Conservation (phyloP, 345 rosid species). For the Salix dunnii region DNA sequence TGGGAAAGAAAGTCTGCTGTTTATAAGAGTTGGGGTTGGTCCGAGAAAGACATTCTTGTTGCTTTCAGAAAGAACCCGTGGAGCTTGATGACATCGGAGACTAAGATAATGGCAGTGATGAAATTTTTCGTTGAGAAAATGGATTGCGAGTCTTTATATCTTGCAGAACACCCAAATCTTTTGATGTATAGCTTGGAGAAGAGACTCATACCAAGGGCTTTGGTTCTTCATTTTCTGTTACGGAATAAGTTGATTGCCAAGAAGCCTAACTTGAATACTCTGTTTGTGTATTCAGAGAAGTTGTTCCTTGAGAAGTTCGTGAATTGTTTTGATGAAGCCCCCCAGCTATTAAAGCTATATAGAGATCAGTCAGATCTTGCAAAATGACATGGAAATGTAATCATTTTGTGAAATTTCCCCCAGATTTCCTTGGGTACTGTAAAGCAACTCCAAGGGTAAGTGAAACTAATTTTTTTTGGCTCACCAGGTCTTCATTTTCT, state of each 20-base stretch:
- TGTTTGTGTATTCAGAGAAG: not conserved
- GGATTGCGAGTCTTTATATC: slow-evolving; percentile 25
- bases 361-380: not conserved
- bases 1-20: slow-evolving; percentile 39
- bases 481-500: not conserved
- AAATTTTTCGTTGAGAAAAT: slow-evolving; percentile 43
- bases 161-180: slow-evolving; percentile 32
- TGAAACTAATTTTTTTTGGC: not conserved
- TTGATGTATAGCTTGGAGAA: slow-evolving; percentile 40
- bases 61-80: slow-evolving; percentile 46
- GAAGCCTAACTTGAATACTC: not conserved
- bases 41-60: slow-evolving; percentile 31
- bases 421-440: not conserved
- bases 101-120: slow-evolving; percentile 38
- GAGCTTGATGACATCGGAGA: slow-evolving; percentile 42
- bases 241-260: not conserved
- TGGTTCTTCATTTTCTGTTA: not conserved
- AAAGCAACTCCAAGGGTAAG: not conserved
- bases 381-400: not conserved
- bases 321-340: not conserved
- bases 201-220: slow-evolving; percentile 24
- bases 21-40: slow-evolving; percentile 53
- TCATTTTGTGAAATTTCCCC: not conserved
- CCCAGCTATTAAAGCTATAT: not conserved
- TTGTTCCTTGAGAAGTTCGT: not conserved